A percentile compares a stretch with the other conserved stretches of the same genome.
phyloP scores from a whole-genome alignment of 805 yeast species.

The Tetrapisispora arboricola region DNA sequence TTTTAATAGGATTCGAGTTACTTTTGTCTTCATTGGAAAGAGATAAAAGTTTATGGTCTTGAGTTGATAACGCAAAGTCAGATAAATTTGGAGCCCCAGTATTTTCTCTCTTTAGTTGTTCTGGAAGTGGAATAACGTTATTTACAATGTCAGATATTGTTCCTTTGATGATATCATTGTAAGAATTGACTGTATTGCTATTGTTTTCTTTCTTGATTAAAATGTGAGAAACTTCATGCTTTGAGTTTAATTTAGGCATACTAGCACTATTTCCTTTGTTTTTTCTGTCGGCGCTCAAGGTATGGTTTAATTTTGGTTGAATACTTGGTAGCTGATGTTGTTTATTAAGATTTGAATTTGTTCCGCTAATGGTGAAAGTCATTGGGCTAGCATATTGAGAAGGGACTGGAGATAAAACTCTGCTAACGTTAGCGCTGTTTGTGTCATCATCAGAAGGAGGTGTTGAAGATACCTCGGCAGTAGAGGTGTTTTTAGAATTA shows the following conservation, averaged over 20 bases:
- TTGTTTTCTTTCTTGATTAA: neutral
- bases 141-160: conserved; percentile 20
- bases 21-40: neutral
- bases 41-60: conserved; percentile 12
- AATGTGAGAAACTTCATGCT: neutral
- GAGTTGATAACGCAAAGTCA: conserved; percentile 23
- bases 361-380: neutral
- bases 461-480: conserved; percentile 1
- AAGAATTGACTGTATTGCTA: neutral
- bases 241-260: neutral
- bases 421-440: neutral
- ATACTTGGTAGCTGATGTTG: conserved; percentile 5
- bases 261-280: neutral
- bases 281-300: neutral
- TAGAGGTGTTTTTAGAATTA: conserved; percentile 2
- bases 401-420: conserved; percentile 1
- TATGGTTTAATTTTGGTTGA: neutral
- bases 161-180: conserved; percentile 19
- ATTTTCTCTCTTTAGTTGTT: conserved; percentile 14
- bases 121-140: conserved; percentile 14
- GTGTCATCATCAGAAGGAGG: conserved; percentile 3
- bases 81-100: conserved; percentile 9
- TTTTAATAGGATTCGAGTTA: neutral
- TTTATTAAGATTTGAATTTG: conserved; percentile 1
- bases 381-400: conserved; percentile 1